phyloP scores from a whole-genome alignment of 2,329 filamentous ascomycete species.

The Xylariaceae sp. region DNA sequence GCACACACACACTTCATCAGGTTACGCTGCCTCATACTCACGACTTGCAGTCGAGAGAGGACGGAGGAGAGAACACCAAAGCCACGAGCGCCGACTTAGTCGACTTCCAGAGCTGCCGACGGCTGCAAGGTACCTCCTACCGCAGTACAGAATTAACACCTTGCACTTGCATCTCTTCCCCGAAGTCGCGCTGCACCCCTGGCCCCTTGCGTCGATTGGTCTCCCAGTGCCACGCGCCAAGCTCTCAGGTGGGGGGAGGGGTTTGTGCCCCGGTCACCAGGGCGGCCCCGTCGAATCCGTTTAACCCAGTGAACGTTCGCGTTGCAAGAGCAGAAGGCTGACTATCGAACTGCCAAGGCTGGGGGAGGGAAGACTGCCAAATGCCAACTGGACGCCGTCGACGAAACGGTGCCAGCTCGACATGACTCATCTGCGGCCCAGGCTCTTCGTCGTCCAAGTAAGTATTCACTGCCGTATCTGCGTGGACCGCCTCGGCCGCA shows the following conservation, averaged over 20 bases:
- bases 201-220: background rate
- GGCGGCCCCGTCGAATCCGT: too few species aligned
- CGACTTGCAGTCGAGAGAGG: background rate
- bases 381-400: background rate
- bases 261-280: background rate
- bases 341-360: background rate
- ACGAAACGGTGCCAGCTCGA: background rate
- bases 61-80: background rate
- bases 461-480: too few species aligned
- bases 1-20: too few species aligned
- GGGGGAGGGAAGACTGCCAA: background rate
- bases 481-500: too few species aligned
- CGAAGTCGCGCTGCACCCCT: background rate
- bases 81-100: background rate
- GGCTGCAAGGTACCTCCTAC: too few species aligned
- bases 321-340: background rate
- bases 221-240: background rate
- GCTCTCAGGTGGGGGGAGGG: background rate
- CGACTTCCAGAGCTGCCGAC: background rate
- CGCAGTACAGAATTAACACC: too few species aligned
- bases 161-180: background rate
- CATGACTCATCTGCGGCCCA: background rate
- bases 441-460: background rate
- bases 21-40: background rate
- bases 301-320: too few species aligned